phyloP scores from a whole-genome alignment of 2,329 filamentous ascomycete genomes.

The Alternaria brassicae region DNA sequence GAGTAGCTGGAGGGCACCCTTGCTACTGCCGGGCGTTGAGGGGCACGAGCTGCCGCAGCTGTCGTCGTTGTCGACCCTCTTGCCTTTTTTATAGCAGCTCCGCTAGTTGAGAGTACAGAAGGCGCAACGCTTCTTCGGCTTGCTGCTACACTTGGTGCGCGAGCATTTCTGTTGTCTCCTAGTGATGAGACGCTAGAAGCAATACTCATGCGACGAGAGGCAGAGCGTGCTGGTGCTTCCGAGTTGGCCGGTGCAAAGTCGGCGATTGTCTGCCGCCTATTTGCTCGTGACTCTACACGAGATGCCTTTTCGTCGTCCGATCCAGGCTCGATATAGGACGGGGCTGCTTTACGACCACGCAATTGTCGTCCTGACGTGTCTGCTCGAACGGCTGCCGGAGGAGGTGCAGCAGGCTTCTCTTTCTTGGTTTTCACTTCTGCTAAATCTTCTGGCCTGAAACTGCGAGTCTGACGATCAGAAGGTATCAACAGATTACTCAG shows the following conservation, averaged over 20 bases:
- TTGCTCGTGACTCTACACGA: conserved; percentile 36
- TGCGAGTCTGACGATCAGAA: conserved; percentile 73
- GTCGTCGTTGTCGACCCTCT: conserved; percentile 56
- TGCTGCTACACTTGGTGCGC: conserved; percentile 51
- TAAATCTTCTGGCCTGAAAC: conserved; percentile 79
- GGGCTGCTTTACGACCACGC: conserved; percentile 68
- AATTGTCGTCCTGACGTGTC: conserved; percentile 67
- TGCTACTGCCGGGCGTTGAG: conserved; percentile 51
- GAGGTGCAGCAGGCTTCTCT: conserved; percentile 57
- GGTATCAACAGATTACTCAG: conserved; percentile 85
- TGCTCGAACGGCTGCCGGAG: conserved; percentile 49
- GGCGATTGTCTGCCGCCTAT: conserved; percentile 51
- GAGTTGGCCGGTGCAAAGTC: conserved; percentile 40
- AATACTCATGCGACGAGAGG: conserved; percentile 54
- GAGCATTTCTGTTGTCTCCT: conserved; percentile 37
- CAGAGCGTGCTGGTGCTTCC: conserved; percentile 34
- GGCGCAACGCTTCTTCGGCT: conserved; percentile 41
- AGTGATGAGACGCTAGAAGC: conserved; percentile 54
- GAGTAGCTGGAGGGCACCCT: conserved; percentile 51
- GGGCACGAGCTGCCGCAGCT: conserved; percentile 41
- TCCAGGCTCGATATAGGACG: conserved; percentile 62
- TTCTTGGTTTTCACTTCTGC: conserved; percentile 63
- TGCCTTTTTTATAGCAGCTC: conserved; percentile 66
- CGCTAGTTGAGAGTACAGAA: conserved; percentile 34
- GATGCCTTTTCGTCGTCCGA: conserved; percentile 45